Conservation (phyloP, 2,329 filamentous ascomycete genomes). For the Teratosphaeria zuluensis region DNA sequence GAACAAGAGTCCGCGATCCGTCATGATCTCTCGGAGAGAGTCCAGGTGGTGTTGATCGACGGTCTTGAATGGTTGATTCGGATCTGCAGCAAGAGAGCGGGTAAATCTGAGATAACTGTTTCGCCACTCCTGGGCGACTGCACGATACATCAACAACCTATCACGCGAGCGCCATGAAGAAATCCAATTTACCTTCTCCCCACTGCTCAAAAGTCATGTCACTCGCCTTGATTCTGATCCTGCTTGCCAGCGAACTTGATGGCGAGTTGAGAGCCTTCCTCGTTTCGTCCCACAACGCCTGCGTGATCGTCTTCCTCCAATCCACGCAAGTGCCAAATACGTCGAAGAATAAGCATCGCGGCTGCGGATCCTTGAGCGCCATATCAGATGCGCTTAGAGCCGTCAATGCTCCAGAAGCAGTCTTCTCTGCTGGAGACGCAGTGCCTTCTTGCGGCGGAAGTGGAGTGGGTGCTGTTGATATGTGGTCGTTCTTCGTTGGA, state of each 20-base stretch:
- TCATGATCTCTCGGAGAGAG: constrained; percentile 50
- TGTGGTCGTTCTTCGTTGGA: not conserved
- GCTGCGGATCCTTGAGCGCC: constrained; percentile 25
- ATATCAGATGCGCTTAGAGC: not conserved
- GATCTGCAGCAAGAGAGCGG: constrained; percentile 44
- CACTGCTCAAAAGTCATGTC: constrained; percentile 4
- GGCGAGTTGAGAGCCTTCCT: constrained; percentile 38
- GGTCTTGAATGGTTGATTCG: constrained; percentile 47
- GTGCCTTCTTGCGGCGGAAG: constrained; percentile 1
- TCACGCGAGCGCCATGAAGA: not conserved
- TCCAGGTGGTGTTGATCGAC: constrained; percentile 63
- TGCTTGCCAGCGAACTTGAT: constrained; percentile 35
- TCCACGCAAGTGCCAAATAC: constrained; percentile 74
- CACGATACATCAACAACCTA: not conserved
- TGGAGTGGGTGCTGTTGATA: not conserved
- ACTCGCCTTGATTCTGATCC: constrained; percentile 38
- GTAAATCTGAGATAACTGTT: constrained; percentile 45
- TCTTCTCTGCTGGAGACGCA: not conserved
- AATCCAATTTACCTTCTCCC: not conserved
- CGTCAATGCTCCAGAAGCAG: not conserved
- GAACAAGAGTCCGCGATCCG: constrained; percentile 31
- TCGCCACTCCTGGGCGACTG: constrained; percentile 53
- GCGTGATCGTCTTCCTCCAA: constrained; percentile 60
- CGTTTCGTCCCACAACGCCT: constrained; percentile 46
- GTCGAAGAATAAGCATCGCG: constrained; percentile 54